Percentiles rank a stretch among this genome's conserved stretches.
Conservation (phyloP, 768 basidiomycete genomes). For the Gyrodon lividus region DNA sequence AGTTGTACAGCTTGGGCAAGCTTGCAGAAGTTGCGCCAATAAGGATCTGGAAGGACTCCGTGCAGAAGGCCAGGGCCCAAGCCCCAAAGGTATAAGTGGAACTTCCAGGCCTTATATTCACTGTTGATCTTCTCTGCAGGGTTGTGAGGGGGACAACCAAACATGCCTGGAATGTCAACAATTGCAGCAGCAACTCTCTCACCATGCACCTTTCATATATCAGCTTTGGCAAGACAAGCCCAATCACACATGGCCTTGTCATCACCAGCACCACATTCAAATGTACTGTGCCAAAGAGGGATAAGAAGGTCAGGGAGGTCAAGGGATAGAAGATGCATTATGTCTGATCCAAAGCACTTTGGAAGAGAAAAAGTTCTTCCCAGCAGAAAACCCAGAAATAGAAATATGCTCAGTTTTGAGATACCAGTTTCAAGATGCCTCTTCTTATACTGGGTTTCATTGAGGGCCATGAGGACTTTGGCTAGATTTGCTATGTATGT, state of each 20-base stretch:
- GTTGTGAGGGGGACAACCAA: constrained; percentile 20
- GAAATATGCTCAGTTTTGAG: constrained; percentile 34
- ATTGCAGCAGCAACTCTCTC: constrained; percentile 14
- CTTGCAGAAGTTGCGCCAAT: constrained; percentile 15
- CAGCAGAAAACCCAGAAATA: too few relatives aligned
- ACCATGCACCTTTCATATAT: constrained; percentile 24
- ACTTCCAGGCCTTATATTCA: constrained; percentile 24
- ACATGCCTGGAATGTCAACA: constrained; percentile 25
- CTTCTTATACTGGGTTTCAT: constrained; percentile 11
- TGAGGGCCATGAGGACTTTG: too few relatives aligned
- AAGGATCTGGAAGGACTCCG: constrained; percentile 12
- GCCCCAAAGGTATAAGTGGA: constrained; percentile 11
- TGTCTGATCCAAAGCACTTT: constrained; percentile 34
- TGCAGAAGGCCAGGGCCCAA: constrained; percentile 16
- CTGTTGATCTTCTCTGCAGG: not conserved
- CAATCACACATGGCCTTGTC: constrained; percentile 17
- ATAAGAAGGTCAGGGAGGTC: constrained; percentile 26
- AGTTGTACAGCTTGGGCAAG: too few relatives aligned
- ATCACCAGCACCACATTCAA: constrained; percentile 10
- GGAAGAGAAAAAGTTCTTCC: constrained; percentile 33
- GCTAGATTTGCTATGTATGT: too few relatives aligned
- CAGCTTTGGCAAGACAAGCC: constrained; percentile 4
- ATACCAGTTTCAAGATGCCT: constrained; percentile 32
- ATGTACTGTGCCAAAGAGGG: constrained; percentile 22
- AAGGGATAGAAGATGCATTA: constrained; percentile 38